Evolutionary conservation across 345 rosid genomes (phyloP), one percentile per base, ranked within the genome.

Genomic region (Eutrema heterophyllum): DNA sequence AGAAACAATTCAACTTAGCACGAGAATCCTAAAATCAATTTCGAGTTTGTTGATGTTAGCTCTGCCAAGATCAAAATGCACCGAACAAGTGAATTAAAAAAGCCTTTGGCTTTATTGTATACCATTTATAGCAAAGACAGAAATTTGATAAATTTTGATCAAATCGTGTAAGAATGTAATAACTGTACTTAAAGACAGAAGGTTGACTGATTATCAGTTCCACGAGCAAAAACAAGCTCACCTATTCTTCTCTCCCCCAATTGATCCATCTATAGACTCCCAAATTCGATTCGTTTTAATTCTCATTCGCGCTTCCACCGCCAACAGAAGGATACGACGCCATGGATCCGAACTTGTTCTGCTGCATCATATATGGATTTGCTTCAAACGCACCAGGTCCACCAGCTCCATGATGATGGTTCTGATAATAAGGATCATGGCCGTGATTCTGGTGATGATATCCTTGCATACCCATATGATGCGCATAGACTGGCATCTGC

Each of bases 401-500:
- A 35, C 80, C 73, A 32, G 64, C 76, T 57, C 73, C 82, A 39
- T 68, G 77, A 18, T 32, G 72, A n/a, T 50, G 68, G 6, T 69
- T 43, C 50, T 70, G 80, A 46, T 71, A 58, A 53, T 69, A 62
- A 45, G 56, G 75, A 52, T 61, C 74, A 53, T 76, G 79, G 27
- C 58, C 64, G 7, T 71, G 67, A 40, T 24, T 76, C 11, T 80
- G 76, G 29, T 76, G 84, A 68, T 77, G 86, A 67, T 71, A 78
- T 1, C 80, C 84, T 72, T 80, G 90, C 86, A 87, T 84, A 58
- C 87, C 87, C 79, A 86, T 73, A 78, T 86, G 72, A 68, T 82
- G 89, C 36, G 90, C 91, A 59, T 81, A 89, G 15, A 88, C 74
- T 3, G 92, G 95, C 90, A 86, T 83, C 39, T 87, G 83, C 85